Conservation (phyloP, 768 basidiomycete species). For the Epithele typhae region DNA sequence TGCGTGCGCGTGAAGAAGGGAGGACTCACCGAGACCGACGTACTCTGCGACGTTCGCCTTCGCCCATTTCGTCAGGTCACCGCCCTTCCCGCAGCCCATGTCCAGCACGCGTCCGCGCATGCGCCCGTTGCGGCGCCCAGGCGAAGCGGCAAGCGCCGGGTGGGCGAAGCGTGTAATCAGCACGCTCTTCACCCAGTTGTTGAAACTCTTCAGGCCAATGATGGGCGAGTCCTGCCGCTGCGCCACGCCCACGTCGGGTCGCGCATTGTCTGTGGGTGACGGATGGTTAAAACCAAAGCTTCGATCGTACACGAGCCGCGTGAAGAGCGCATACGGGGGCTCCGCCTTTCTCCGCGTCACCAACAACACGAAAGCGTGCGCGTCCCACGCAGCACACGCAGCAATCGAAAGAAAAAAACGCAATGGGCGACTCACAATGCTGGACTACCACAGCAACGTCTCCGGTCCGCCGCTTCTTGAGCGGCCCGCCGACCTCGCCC, state of each 20-base stretch:
- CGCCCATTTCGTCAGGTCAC: constrained; percentile 93
- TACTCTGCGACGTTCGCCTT: constrained; percentile 80
- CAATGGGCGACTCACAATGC: constrained; percentile 59
- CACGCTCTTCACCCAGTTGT: constrained; percentile 99
- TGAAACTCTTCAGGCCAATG: constrained; percentile 95
- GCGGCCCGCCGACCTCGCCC: constrained; percentile 28
- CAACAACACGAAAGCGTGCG: too few relatives aligned
- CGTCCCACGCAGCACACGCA: too few relatives aligned
- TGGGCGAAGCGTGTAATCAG: constrained; percentile 88
- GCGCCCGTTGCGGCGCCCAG: constrained; percentile 27
- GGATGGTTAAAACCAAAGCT: too few relatives aligned
- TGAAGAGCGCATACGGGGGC: too few relatives aligned
- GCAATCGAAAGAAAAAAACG: neutral
- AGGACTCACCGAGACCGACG: constrained; percentile 71
- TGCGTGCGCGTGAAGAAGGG: too few relatives aligned
- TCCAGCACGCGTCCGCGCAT: constrained; percentile 80
- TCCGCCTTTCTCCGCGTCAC: too few relatives aligned
- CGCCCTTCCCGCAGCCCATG: constrained; percentile 98
- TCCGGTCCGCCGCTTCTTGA: constrained; percentile 44
- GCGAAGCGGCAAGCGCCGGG: constrained; percentile 51
- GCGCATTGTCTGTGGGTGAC: constrained; percentile 70
- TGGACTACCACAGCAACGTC: constrained; percentile 71
- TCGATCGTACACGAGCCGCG: too few relatives aligned
- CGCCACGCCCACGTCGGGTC: constrained; percentile 86
- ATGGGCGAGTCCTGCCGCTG: constrained; percentile 89